These are phyloP conservation scores for Rhododendron molle DNA, from an alignment of 148 eudicot species.

Conservation along the genomic window DNA sequence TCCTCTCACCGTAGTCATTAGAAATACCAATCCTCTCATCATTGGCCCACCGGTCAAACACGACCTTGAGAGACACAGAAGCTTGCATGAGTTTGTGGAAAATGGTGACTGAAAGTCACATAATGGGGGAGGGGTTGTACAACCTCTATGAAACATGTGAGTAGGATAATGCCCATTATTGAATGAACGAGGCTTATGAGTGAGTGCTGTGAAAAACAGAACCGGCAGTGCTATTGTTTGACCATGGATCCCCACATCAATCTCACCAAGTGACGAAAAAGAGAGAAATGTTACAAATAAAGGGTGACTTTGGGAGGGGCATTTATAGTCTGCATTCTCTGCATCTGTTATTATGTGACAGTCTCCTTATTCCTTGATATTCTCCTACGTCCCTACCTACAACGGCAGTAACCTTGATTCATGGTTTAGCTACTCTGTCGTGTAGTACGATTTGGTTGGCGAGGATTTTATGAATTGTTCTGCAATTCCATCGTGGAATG, in stretches of 20 bases:
- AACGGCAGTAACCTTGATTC: neutral
- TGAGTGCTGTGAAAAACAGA: neutral
- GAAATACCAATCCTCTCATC: neutral
- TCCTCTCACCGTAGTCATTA: neutral
- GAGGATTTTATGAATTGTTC: neutral
- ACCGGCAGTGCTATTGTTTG: neutral
- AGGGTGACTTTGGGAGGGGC: neutral
- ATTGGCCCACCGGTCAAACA: neutral
- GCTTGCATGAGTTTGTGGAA: neutral
- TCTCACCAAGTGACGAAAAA: neutral
- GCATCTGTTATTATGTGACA: neutral
- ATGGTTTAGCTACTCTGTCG: neutral
- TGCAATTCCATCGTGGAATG: neutral
- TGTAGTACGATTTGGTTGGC: neutral
- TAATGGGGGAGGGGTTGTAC: neutral
- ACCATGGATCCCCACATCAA: neutral
- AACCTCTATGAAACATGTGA: neutral
- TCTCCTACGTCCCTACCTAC: neutral
- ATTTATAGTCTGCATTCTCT: neutral
- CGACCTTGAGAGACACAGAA: neutral
- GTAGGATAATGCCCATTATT: neutral
- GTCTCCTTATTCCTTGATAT: neutral
- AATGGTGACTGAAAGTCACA: neutral
- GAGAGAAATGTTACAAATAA: neutral
- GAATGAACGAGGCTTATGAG: neutral